phyloP scores from a whole-genome alignment of 73 alveolate genomes.

The Paramecium sonneborni region DNA sequence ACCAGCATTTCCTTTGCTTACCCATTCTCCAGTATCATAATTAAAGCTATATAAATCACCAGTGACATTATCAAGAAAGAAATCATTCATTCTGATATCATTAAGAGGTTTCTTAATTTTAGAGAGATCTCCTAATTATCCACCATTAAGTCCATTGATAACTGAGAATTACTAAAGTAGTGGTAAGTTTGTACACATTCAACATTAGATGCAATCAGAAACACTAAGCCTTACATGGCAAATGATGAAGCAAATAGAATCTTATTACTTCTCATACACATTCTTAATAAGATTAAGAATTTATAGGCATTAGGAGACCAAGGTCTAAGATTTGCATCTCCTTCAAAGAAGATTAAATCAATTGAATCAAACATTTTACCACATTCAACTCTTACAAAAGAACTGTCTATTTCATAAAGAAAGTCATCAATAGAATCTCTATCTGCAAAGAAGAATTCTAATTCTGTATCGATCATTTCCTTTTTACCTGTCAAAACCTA shows the following conservation, averaged over 20 bases:
- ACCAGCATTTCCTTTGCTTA: constrained; percentile 91
- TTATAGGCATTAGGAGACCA: constrained; percentile 85
- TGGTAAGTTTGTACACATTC: constrained; percentile 31
- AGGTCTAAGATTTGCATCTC: constrained; percentile 86
- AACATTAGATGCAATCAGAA: constrained; percentile 58
- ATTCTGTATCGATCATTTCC: constrained; percentile 60
- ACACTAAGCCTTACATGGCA: constrained; percentile 64
- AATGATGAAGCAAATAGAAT: constrained; percentile 60
- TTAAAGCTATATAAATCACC: constrained; percentile 90
- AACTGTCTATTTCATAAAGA: constrained; percentile 73
- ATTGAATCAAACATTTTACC: constrained; percentile 82
- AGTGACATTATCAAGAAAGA: constrained; percentile 89
- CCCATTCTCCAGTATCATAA: constrained; percentile 83
- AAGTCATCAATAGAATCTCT: constrained; percentile 69
- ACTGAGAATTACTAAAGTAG: background rate
- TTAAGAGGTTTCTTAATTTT: constrained; percentile 52
- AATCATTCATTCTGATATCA: constrained; percentile 71
- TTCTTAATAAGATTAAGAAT: constrained; percentile 46
- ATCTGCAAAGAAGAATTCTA: constrained; percentile 59
- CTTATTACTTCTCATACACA: constrained; percentile 61
- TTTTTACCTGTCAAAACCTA: constrained; percentile 14
- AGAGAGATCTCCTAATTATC: constrained; percentile 56
- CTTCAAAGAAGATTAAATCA: constrained; percentile 89
- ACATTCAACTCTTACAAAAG: constrained; percentile 61
- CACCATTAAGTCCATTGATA: constrained; percentile 68